Percentiles rank a stretch among this genome's conserved stretches.
phyloP scores from a whole-genome alignment of 2,329 filamentous ascomycete species.

The Leptographium galeiforme region DNA sequence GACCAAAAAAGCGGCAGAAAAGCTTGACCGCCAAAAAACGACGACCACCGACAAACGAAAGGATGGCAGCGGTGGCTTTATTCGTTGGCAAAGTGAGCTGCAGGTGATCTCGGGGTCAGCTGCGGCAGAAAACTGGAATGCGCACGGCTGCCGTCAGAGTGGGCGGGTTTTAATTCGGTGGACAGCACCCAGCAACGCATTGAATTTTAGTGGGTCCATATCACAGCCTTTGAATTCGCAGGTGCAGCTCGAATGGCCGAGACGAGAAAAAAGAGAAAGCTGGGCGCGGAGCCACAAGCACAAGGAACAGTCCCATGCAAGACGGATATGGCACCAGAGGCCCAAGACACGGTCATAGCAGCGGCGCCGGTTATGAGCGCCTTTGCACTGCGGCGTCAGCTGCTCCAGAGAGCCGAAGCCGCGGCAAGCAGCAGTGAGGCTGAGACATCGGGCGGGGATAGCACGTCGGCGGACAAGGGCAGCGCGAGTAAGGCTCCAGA shows the following conservation, averaged over 20 bases:
- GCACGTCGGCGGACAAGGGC: not conserved
- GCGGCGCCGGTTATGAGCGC: constrained; percentile 25
- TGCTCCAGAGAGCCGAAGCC: constrained; percentile 16
- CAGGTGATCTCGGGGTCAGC: too few relatives aligned
- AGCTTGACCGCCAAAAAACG: constrained; percentile 8
- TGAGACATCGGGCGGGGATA: not conserved
- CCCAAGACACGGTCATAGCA: not conserved
- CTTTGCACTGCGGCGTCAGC: constrained; percentile 27
- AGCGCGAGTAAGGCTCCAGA: not conserved
- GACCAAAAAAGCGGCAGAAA: constrained; percentile 8
- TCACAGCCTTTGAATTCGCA: not conserved
- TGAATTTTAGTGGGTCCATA: too few relatives aligned
- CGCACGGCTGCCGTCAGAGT: too few relatives aligned
- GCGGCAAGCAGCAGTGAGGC: not conserved
- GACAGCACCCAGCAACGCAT: too few relatives aligned
- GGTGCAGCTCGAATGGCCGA: constrained; percentile 11
- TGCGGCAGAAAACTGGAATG: too few relatives aligned
- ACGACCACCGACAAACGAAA: not conserved
- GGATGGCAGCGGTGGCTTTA: not conserved
- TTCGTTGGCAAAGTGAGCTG: too few relatives aligned
- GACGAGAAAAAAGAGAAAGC: constrained; percentile 23
- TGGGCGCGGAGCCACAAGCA: constrained; percentile 20
- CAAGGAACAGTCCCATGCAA: constrained; percentile 15
- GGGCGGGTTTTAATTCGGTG: too few relatives aligned
- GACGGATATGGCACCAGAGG: too few relatives aligned